Percentiles rank a stretch among this genome's conserved stretches.
Evolutionary conservation across 169 alveolate species (phyloP).

Genomic region (Ichthyophthirius multifiliis): DNA sequence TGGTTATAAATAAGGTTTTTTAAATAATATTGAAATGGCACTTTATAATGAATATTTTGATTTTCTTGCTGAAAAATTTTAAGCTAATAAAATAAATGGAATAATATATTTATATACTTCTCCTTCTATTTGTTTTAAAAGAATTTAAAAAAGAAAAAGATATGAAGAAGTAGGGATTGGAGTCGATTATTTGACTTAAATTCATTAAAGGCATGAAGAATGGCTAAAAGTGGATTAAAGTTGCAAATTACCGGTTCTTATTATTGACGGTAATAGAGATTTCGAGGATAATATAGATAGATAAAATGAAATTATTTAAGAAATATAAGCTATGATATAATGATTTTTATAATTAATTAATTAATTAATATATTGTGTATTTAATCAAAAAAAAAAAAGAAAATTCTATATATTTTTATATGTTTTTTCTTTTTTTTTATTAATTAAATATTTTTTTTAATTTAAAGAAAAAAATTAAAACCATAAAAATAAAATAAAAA

Average conservation of each 20-base stretch:
- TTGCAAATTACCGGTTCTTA: neutral
- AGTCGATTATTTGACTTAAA: neutral
- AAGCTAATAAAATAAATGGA: neutral
- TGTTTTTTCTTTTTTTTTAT: no score
- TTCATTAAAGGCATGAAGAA: neutral
- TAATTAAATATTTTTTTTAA: no score
- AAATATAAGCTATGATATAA: no score
- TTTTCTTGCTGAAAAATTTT: neutral
- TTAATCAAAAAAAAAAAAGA: no score
- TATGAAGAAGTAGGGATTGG: neutral
- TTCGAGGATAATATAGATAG: neutral
- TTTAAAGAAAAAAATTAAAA: no score
- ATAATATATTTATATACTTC: neutral
- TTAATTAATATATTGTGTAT: no score
- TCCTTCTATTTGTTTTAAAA: neutral
- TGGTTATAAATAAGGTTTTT: neutral
- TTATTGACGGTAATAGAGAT: neutral
- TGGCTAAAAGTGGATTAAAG: neutral
- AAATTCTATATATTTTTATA: no score
- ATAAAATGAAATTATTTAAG: no score
- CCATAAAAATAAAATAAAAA: no score
- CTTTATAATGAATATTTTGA: neutral
- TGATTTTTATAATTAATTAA: no score
- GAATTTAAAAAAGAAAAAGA: conserved; percentile 6
- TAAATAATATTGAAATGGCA: neutral